Percentiles rank a stretch among this genome's conserved stretches.
These are phyloP conservation scores for Sporothrix mexicana DNA, from an alignment of 2,329 filamentous ascomycete genomes.

Conservation along the genomic window DNA sequence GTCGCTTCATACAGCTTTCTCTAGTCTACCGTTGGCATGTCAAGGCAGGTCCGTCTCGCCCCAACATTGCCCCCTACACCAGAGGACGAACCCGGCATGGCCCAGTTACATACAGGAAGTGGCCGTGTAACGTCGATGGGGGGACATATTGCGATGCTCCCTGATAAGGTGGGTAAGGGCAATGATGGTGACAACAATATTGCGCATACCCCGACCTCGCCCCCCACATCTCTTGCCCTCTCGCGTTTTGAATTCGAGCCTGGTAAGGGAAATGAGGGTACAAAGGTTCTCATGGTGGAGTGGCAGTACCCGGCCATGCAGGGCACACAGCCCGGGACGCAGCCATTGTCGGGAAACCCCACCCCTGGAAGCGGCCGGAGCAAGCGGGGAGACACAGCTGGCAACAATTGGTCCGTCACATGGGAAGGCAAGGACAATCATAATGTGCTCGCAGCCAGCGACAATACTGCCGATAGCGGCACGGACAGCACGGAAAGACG, in stretches of 20 bases:
- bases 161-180: conserved; percentile 32
- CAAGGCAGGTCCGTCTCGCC: not conserved
- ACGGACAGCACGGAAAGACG: conserved; percentile 57
- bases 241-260: conserved; percentile 88
- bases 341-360: not conserved
- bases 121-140: conserved; percentile 18
- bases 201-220: conserved; percentile 52
- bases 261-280: conserved; percentile 77
- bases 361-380: not conserved
- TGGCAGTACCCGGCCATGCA: conserved; percentile 64
- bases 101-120: conserved; percentile 5
- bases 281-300: conserved; percentile 92
- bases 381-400: conserved; percentile 38
- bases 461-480: conserved; percentile 48
- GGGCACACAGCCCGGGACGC: not conserved
- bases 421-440: conserved; percentile 85
- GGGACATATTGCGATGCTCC: not conserved
- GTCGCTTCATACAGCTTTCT: too few species aligned
- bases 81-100: conserved; percentile 33
- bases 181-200: conserved; percentile 35
- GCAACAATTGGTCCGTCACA: conserved; percentile 70
- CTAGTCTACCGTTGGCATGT: not conserved
- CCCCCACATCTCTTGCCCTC: conserved; percentile 60
- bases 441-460: conserved; percentile 70
- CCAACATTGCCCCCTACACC: conserved; percentile 24